Evolutionary conservation across 805 yeast genomes (phyloP).

Genomic region (Geotrichum ghanense): DNA sequence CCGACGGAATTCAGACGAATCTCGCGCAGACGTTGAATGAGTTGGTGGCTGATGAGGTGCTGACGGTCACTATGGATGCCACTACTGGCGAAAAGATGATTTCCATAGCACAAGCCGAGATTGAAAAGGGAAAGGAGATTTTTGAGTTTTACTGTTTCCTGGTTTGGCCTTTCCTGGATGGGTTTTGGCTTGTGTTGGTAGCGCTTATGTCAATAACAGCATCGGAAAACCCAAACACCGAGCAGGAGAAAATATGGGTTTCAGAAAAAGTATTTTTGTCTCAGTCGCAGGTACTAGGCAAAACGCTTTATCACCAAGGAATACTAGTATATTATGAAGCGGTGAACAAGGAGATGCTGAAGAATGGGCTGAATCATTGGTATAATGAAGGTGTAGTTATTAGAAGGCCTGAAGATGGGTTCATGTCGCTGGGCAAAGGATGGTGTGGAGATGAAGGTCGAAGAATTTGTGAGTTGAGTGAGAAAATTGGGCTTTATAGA

Average conservation of each 20-base stretch:
- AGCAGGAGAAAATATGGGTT: conserved; percentile 18
- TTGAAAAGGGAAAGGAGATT: conserved; percentile 19
- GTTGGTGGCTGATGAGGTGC: conserved; percentile 22
- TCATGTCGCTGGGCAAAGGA: not conserved
- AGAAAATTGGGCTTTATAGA: not conserved
- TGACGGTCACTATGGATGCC: conserved; percentile 9
- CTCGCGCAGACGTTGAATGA: conserved; percentile 21
- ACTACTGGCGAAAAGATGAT: conserved; percentile 14
- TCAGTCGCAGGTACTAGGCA: conserved; percentile 28
- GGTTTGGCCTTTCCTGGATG: conserved; percentile 34
- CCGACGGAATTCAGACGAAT: conserved; percentile 27
- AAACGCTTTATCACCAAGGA: conserved; percentile 33
- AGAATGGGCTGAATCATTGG: conserved; percentile 26
- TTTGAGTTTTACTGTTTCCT: conserved; percentile 32
- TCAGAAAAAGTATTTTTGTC: conserved; percentile 23
- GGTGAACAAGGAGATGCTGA: conserved; percentile 29
- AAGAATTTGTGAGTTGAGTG: not conserved
- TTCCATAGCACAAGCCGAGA: conserved; percentile 16
- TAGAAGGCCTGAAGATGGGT: not conserved
- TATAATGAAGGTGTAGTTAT: conserved; percentile 20
- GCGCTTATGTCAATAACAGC: conserved; percentile 25
- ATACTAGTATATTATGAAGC: conserved; percentile 31
- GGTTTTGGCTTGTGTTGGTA: conserved; percentile 31
- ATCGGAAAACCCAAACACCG: conserved; percentile 11
- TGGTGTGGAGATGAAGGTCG: not conserved